Evolutionary conservation across 371 early-diverging fungal species (phyloP), one percentile per base, ranked within the genome.

Genomic region (Rhizomucor pusillus): DNA sequence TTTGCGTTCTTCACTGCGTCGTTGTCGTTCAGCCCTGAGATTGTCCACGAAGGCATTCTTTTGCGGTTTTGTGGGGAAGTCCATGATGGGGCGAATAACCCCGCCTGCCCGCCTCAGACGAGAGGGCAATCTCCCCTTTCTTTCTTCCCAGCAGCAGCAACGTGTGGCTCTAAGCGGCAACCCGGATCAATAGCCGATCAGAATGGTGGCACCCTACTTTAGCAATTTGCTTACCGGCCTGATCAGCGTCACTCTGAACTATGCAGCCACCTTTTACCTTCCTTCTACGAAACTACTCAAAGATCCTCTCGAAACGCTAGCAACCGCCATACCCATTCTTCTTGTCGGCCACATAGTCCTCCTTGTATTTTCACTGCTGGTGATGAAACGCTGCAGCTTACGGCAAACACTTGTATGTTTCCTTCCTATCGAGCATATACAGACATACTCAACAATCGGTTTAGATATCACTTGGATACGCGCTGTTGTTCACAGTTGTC

Each of bases 1-100:
- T 25, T 50, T 23, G 4, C 73, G 50, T 25, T 77, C 70, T 1
- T 55, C 41, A 47, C 72, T 71, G 50, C 78, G 68, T n/a, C 60
- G 64, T 23, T 67, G 66, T 23, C 78, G 54, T 48, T 74, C 73
- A 23, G 56, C 50, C 43, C 67, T 62, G 19, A 66, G 59, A 5
- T 57, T 57, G n/a, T 72, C 69, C 11, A 77, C 50, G 55, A 77
- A 77, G 22, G 64, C 46, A 20, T 66, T 56, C 29, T 68, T 77
- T 7, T 65, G 29, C 7, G 29, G 29, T 29, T 29, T 29, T 29
- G 29, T 7, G 7, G 29, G 29, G 7, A 29, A 29, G 29, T 29
- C 29, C 29, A 29, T 29, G 29, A 29, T 5, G 7, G 29, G 5
- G 7, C 29, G 7, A 7, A 29, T 29, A 29, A 7, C 29, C 29